Percentiles rank a stretch among this genome's conserved stretches.
Evolutionary conservation across 1,139 yeast genomes (phyloP).

Genomic region (Pichia inconspicua): DNA sequence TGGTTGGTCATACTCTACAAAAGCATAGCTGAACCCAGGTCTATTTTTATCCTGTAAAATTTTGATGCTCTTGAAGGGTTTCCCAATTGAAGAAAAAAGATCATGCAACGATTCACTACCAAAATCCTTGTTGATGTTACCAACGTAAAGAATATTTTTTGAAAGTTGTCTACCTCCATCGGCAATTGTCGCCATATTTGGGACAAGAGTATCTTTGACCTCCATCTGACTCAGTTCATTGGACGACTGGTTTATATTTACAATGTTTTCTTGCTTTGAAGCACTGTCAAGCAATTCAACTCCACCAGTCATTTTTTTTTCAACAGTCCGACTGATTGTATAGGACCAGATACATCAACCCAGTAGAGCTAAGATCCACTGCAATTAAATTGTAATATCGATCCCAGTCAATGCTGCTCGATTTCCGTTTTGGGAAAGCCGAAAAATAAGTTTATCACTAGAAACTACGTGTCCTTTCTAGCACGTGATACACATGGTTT

Average conservation of each 20-base stretch:
- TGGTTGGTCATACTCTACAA: slow-evolving; percentile 61
- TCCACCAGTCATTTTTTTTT: not conserved
- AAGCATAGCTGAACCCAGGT: slow-evolving; percentile 73
- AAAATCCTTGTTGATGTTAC: slow-evolving; percentile 60
- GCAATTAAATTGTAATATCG: too few relatives aligned
- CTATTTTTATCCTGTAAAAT: slow-evolving; percentile 69
- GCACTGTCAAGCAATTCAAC: not conserved
- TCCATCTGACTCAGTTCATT: slow-evolving; percentile 4
- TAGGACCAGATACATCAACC: too few relatives aligned
- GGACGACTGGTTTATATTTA: slow-evolving; percentile 2
- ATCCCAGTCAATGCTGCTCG: not conserved
- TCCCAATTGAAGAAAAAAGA: slow-evolving; percentile 49
- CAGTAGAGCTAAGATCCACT: too few relatives aligned
- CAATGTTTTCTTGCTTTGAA: slow-evolving; percentile 5
- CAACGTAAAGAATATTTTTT: slow-evolving; percentile 66
- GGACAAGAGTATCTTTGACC: not conserved
- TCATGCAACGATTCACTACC: slow-evolving; percentile 56
- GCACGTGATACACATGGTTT: too few relatives aligned
- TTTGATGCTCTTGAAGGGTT: slow-evolving; percentile 55
- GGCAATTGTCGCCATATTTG: slow-evolving; percentile 55
- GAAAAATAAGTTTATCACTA: too few relatives aligned
- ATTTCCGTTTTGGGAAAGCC: not conserved
- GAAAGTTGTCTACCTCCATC: slow-evolving; percentile 80
- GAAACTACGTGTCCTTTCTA: too few relatives aligned
- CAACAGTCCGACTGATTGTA: not conserved